Conservation (phyloP, 176 grass and related monocot genomes). For the Areca catechu region DNA sequence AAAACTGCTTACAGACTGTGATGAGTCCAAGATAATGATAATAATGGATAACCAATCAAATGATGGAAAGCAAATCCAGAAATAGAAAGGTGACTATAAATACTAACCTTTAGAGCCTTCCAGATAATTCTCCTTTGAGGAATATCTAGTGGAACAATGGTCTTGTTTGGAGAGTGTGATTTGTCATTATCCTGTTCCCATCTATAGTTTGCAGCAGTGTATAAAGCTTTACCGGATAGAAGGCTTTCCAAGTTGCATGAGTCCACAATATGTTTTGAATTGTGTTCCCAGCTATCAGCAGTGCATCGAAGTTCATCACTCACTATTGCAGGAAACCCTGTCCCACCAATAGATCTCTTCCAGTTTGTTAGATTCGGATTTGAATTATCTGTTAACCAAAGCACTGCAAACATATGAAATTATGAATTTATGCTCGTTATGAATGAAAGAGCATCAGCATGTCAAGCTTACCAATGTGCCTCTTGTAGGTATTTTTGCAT, state of each 20-base stretch:
- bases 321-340: background rate
- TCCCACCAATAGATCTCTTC: too few relatives aligned
- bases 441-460: too few relatives aligned
- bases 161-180: background rate
- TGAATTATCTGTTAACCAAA: too few relatives aligned
- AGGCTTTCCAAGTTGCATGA: background rate
- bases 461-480: too few relatives aligned
- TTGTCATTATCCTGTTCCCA: background rate
- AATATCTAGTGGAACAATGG: background rate
- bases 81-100: background rate
- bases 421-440: too few relatives aligned
- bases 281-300: background rate
- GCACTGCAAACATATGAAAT: too few relatives aligned
- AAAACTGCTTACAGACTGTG: background rate
- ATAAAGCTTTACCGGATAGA: too few relatives aligned
- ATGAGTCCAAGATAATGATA: background rate
- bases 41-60: background rate
- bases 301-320: background rate
- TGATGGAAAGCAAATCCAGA: background rate
- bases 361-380: too few relatives aligned
- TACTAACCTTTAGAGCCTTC: slow-evolving; percentile 1
- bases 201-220: background rate
- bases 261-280: background rate
- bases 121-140: slow-evolving; percentile 1
- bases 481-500: too few relatives aligned